Percentiles rank a stretch among this genome's conserved stretches.
Conservation (phyloP, 2,329 filamentous ascomycete genomes). For the Amylocarpus encephaloides region DNA sequence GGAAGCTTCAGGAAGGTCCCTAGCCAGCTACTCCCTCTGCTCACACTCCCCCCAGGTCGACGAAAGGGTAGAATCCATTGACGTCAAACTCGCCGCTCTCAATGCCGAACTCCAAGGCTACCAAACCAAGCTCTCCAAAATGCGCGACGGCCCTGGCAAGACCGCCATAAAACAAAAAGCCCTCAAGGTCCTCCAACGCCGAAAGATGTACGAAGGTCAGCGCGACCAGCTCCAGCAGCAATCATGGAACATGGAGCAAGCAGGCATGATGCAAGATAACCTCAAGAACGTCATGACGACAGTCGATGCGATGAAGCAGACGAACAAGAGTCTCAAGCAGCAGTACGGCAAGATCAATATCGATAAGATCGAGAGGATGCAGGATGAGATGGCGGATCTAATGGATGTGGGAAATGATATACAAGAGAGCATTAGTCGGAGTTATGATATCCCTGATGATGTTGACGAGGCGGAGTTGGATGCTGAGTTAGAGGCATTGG, state of each 20-base stretch:
- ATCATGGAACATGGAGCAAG: conserved; percentile 99
- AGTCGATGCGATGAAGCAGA: conserved; percentile 94
- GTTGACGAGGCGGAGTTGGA: conserved; percentile 95
- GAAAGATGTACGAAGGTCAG: conserved; percentile 90
- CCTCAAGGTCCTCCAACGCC: conserved; percentile 85
- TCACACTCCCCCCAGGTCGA: conserved; percentile 52
- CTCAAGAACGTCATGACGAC: conserved; percentile 98
- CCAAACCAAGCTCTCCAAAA: conserved; percentile 79
- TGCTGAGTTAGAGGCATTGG: conserved; percentile 89
- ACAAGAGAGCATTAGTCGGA: conserved; percentile 83
- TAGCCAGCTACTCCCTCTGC: conserved; percentile 6
- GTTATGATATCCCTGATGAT: conserved; percentile 93
- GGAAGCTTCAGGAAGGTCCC: conserved; percentile 4
- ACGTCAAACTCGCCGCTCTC: conserved; percentile 88
- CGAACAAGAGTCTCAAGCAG: conserved; percentile 83
- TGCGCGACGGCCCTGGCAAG: conserved; percentile 95
- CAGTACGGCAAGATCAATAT: conserved; percentile 98
- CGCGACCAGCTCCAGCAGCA: conserved; percentile 91
- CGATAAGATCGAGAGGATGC: conserved; percentile 93
- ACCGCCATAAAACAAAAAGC: conserved; percentile 89
- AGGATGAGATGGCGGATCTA: conserved; percentile 98
- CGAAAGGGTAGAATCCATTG: conserved; percentile 74
- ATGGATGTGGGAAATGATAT: conserved; percentile 99
- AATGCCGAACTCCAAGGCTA: conserved; percentile 86
- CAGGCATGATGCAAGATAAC: conserved; percentile 97